Conservation (phyloP, 1,139 yeast genomes). For the Suhomyces guaymorum region DNA sequence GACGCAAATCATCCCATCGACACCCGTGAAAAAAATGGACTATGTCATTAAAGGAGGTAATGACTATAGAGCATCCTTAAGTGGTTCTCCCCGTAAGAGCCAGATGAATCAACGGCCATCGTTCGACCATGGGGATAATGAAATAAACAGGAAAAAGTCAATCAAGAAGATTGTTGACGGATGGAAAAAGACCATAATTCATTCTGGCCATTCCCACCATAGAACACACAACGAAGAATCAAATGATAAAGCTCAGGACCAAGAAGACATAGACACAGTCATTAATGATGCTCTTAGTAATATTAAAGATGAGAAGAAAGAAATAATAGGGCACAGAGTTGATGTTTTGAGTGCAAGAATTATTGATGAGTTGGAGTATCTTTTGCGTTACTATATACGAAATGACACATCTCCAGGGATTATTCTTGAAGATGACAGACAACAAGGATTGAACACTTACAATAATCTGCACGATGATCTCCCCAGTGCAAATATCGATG, state of each 20-base stretch:
- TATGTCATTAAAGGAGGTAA: constrained; percentile 19
- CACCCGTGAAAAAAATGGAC: constrained; percentile 68
- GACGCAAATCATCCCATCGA: constrained; percentile 55
- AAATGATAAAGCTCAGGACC: constrained; percentile 3
- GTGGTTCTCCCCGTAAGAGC: constrained; percentile 11
- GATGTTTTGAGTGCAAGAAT: constrained; percentile 81
- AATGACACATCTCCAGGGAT: constrained; percentile 24
- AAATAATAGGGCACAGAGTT: constrained; percentile 46
- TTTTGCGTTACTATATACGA: constrained; percentile 38
- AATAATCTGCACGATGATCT: constrained; percentile 1
- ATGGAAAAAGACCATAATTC: constrained; percentile 36
- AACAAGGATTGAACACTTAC: too few relatives aligned
- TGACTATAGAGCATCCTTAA: constrained; percentile 6
- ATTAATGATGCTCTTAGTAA: constrained; percentile 11
- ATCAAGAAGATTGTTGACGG: constrained; percentile 44
- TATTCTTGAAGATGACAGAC: constrained; percentile 25
- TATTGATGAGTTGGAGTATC: constrained; percentile 65
- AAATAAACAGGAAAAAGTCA: constrained; percentile 35
- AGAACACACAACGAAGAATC: constrained; percentile 10
- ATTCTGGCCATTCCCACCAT: constrained; percentile 17
- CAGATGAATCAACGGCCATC: constrained; percentile 8
- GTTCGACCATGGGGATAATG: constrained; percentile 4
- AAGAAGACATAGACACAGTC: constrained; percentile 9
- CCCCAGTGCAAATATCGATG: constrained; percentile 1
- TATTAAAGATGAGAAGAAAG: constrained; percentile 14